Evolutionary conservation across 2,329 filamentous ascomycete species (phyloP), one percentile per base, ranked within the genome.

Genomic region (Fusarium clavum): DNA sequence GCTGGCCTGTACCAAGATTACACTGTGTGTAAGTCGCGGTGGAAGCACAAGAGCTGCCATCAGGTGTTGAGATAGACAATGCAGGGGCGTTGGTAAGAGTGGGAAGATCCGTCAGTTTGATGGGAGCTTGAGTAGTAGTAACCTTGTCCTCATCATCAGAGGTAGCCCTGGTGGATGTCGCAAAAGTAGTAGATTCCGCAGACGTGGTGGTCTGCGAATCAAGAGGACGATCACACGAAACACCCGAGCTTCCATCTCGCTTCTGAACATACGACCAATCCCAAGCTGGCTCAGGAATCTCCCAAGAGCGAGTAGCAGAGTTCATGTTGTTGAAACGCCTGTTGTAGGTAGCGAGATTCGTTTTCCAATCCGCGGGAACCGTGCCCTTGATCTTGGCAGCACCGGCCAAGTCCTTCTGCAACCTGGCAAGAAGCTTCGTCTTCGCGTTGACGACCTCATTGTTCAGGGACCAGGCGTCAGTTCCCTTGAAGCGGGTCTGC

Each of bases 41-140:
- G 7, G 41, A 18, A 18, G 32, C 48, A 38, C 63, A 66, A 2
- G 63, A 66, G n/a, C 53, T 58, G 1, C 63, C 63, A 5, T 49
- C 48, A 7, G 48, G 59, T 0, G 62, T 64, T 3, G 55, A 57
- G 8, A 57, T 57, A 0, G 27, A 29, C 2, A 10, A 20, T 0
- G 9, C 8, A 11, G 44, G 38, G 4, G 29, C n/a, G 6, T 63
- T 30, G 20, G 59, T 63, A 1, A 66, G 59, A 5, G 63, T 59
- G 1, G 63, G 59, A 4, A 49, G 6, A 10, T 48, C 62, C 1
- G 61, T 64, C 7, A 41, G 14, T 8, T 30, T 18, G 16, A 20
- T 22, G 16, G 47, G 47, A 11, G n/a, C 11, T n/a, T 49, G 4
- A 9, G 24, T 49, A 3, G 47, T 18, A 25, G 20, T 32, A 13